Evolutionary conservation across 2,329 filamentous ascomycete species (phyloP).

Genomic region (Cadophora malorum): DNA sequence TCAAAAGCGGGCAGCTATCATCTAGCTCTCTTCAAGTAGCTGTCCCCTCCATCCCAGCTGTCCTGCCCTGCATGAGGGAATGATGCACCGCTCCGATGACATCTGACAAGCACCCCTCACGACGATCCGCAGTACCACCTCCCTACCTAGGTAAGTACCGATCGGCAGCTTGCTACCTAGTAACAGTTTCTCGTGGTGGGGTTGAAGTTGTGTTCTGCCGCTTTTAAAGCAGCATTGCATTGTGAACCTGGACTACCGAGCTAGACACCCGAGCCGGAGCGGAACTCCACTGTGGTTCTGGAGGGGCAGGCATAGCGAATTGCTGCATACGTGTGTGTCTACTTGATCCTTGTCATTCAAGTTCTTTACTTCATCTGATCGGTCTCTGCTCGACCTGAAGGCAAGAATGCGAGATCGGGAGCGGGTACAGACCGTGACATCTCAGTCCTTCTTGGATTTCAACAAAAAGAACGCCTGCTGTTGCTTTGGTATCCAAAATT

Average conservation of each 20-base stretch:
- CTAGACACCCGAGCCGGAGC: neutral
- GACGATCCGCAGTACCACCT: conserved; percentile 8
- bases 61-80: neutral
- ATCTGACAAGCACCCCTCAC: neutral
- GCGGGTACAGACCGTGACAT: neutral
- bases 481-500: neutral
- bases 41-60: neutral
- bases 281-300: neutral
- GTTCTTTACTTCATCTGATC: neutral
- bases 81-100: neutral
- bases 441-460: neutral
- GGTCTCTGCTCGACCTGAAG: neutral
- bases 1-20: neutral
- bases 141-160: conserved; percentile 4
- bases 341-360: neutral
- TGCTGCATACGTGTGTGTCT: neutral
- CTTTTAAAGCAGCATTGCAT: conserved; percentile 13
- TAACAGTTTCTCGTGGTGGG: neutral
- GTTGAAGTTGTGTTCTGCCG: neutral
- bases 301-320: neutral
- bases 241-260: neutral
- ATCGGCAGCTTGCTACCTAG: neutral
- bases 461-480: neutral
- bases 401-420: neutral
- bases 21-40: neutral